These are phyloP conservation scores for Tanacetum coccineum DNA, from an alignment of 129 eudicot genomes.

Conservation along the genomic window DNA sequence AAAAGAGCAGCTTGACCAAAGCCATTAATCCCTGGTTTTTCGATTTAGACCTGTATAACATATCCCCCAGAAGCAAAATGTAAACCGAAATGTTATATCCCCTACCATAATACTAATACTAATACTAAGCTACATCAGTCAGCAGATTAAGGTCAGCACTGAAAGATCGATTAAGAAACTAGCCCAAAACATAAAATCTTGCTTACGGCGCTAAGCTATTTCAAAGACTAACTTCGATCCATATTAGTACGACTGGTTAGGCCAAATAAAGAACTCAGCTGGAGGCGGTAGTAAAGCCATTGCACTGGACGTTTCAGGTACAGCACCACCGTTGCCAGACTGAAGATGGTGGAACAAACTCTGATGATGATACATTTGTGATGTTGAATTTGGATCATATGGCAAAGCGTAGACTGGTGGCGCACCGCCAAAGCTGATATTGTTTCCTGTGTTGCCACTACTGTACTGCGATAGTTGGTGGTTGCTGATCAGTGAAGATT, in stretches of 20 bases:
- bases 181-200: constrained; percentile 15
- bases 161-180: constrained; percentile 15
- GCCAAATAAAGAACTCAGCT: constrained; percentile 81
- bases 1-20: constrained; percentile 12
- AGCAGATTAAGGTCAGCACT: constrained; percentile 36
- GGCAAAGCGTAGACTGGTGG: constrained; percentile 59
- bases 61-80: constrained; percentile 22
- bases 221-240: constrained; percentile 2
- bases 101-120: constrained; percentile 18
- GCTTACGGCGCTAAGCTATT: constrained; percentile 11
- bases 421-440: constrained; percentile 50
- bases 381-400: constrained; percentile 40
- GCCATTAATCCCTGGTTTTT: constrained; percentile 22
- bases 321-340: constrained; percentile 25
- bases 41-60: constrained; percentile 25
- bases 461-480: constrained; percentile 42
- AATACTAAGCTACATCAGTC: constrained; percentile 27
- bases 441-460: constrained; percentile 39
- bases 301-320: constrained; percentile 43
- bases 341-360: constrained; percentile 66
- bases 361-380: constrained; percentile 50
- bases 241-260: constrained; percentile 59
- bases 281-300: constrained; percentile 47
- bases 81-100: constrained; percentile 4
- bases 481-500: constrained; percentile 32